These are phyloP conservation scores for Stropharia rugosoannulata DNA, from an alignment of 768 basidiomycete genomes.

Conservation along the genomic window DNA sequence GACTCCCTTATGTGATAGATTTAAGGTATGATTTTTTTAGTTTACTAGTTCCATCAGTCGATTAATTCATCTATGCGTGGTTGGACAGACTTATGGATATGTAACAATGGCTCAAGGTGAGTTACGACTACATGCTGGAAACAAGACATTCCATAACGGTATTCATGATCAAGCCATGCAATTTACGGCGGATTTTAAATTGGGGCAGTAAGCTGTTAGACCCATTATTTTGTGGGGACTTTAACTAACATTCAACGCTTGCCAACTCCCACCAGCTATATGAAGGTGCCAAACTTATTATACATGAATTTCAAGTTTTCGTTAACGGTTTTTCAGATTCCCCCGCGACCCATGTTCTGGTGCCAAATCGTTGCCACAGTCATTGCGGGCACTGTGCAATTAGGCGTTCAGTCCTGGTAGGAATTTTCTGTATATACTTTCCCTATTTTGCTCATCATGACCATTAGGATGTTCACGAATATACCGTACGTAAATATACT, in stretches of 20 bases:
- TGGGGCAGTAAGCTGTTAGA: conserved; percentile 62
- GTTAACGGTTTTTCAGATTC: conserved; percentile 36
- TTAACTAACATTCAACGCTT: background rate
- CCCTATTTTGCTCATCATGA: background rate
- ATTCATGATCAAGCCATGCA: conserved; percentile 47
- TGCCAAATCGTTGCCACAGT: conserved; percentile 62
- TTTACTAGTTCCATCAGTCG: background rate
- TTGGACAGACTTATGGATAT: conserved; percentile 58
- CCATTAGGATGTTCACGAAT: conserved; percentile 55
- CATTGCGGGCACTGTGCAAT: conserved; percentile 65
- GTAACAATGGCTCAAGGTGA: conserved; percentile 57
- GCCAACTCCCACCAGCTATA: conserved; percentile 16
- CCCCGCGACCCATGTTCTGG: conserved; percentile 67
- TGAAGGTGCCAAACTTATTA: conserved; percentile 20
- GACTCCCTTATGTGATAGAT: conserved; percentile 20
- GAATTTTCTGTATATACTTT: conserved; percentile 6
- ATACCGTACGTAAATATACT: conserved; percentile 42
- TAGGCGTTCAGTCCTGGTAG: conserved; percentile 65
- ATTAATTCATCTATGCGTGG: conserved; percentile 27
- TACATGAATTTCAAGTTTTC: background rate
- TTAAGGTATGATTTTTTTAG: conserved; percentile 28
- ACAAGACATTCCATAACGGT: too few relatives aligned
- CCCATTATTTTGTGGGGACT: background rate
- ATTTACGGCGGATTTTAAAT: conserved; percentile 74
- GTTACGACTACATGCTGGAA: background rate